Conservation (phyloP, 331 rosid species). For the Dryas integrifolia region DNA sequence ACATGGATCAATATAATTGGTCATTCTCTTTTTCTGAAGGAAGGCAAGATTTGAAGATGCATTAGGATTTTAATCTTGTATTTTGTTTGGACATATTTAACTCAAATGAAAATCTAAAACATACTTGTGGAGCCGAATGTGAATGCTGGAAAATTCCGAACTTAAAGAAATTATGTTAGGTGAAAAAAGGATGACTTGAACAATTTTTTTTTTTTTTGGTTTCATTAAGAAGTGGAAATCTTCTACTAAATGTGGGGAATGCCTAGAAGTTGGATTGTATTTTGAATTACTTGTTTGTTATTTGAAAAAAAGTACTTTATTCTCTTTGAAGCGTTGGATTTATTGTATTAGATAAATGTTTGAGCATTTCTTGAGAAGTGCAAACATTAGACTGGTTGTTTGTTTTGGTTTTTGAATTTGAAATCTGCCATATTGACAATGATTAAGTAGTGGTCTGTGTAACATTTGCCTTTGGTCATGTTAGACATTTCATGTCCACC, state of each 20-base stretch:
- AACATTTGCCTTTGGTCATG: not conserved
- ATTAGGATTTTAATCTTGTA: not conserved
- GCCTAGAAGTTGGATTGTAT: not conserved
- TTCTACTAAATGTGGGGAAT: not conserved
- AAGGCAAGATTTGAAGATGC: not conserved
- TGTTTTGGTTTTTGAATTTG: not conserved
- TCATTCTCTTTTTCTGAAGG: not conserved
- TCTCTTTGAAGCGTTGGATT: not conserved
- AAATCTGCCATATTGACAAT: not conserved
- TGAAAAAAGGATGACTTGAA: not conserved
- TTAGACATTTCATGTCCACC: not conserved
- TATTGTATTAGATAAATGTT: not conserved
- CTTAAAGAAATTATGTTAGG: not conserved
- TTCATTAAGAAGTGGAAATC: not conserved
- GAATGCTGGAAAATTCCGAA: not conserved
- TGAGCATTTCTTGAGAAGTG: not conserved
- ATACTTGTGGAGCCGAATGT: not conserved
- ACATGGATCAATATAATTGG: not conserved
- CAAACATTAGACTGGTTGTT: not conserved
- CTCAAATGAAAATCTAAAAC: not conserved
- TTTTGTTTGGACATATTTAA: not conserved
- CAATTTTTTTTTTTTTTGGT: not conserved
- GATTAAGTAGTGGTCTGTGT: not conserved
- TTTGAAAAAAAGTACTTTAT: not conserved
- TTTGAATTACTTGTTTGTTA: not conserved